Evolutionary conservation across 768 basidiomycete species (phyloP).

Genomic region (Tricholoma flavovirens): DNA sequence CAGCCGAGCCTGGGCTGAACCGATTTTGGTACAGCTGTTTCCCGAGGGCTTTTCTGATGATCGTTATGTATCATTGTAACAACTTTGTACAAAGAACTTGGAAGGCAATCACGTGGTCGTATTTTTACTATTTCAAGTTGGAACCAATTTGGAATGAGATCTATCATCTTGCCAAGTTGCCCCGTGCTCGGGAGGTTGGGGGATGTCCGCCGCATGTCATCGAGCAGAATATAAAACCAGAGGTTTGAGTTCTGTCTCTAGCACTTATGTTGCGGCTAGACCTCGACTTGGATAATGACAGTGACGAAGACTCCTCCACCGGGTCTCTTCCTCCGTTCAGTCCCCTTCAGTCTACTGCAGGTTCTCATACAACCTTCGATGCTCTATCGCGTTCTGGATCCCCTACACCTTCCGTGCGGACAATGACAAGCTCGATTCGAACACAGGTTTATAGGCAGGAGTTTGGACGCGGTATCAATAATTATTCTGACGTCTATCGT

Average conservation of each 20-base stretch:
- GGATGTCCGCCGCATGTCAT: slow-evolving; percentile 3
- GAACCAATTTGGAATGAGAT: background rate
- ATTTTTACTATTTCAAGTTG: no score
- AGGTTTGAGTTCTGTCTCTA: background rate
- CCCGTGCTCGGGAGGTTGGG: slow-evolving; percentile 2
- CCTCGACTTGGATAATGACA: slow-evolving; percentile 17
- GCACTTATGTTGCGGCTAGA: background rate
- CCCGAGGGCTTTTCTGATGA: no score
- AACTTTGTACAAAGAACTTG: no score
- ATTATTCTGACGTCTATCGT: slow-evolving; percentile 72
- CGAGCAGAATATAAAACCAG: background rate
- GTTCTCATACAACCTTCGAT: slow-evolving; percentile 54
- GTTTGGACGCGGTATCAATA: slow-evolving; percentile 67
- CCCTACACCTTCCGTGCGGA: slow-evolving; percentile 63
- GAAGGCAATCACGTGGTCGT: background rate
- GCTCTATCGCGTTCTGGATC: slow-evolving; percentile 58
- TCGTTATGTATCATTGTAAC: no score
- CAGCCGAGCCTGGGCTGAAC: no score
- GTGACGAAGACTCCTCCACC: slow-evolving; percentile 41
- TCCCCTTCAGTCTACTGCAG: slow-evolving; percentile 27
- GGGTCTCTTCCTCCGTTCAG: slow-evolving; percentile 36
- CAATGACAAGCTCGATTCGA: slow-evolving; percentile 58
- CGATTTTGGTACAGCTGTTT: no score
- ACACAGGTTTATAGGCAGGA: slow-evolving; percentile 57
- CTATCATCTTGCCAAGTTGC: slow-evolving; percentile 1